Conservation (phyloP, 108 stramenopile species). For the Skeletonema costatum region DNA sequence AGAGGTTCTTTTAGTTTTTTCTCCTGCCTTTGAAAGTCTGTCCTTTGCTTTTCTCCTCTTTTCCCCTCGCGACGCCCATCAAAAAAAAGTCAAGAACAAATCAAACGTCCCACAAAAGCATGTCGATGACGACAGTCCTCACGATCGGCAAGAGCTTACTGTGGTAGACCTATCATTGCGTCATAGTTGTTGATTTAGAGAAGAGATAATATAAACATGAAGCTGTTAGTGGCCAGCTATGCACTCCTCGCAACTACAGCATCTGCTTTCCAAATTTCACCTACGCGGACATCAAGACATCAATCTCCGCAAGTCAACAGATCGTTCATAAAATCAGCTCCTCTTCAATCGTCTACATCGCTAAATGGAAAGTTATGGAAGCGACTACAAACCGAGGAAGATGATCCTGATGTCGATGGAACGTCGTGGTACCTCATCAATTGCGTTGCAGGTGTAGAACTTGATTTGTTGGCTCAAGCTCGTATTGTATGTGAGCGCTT, state of each 20-base stretch:
- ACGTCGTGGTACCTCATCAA: constrained; percentile 82
- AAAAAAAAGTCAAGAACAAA: too few relatives aligned
- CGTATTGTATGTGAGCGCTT: constrained; percentile 43
- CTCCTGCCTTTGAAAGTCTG: neutral
- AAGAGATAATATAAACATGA: neutral
- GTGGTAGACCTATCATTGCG: neutral
- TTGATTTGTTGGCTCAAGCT: constrained; percentile 66
- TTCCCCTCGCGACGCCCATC: neutral
- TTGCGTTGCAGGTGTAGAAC: constrained; percentile 82
- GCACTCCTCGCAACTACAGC: neutral
- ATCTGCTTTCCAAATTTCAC: constrained; percentile 5
- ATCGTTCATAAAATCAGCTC: neutral
- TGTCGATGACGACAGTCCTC: too few relatives aligned
- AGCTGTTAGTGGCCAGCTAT: neutral
- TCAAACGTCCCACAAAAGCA: too few relatives aligned
- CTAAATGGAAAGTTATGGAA: constrained; percentile 57
- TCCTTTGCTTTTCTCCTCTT: neutral
- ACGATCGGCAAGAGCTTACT: neutral
- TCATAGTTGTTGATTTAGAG: neutral
- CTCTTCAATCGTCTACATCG: constrained; percentile 12
- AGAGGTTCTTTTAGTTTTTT: too few relatives aligned
- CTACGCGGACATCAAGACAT: neutral
- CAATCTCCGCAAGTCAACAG: neutral
- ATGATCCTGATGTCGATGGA: constrained; percentile 47
- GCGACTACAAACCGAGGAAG: constrained; percentile 71